Percentiles rank a stretch among this genome's conserved stretches.
These are phyloP conservation scores for Guadua angustifolia DNA, from an alignment of 176 grass and related monocot genomes.

Conservation along the genomic window DNA sequence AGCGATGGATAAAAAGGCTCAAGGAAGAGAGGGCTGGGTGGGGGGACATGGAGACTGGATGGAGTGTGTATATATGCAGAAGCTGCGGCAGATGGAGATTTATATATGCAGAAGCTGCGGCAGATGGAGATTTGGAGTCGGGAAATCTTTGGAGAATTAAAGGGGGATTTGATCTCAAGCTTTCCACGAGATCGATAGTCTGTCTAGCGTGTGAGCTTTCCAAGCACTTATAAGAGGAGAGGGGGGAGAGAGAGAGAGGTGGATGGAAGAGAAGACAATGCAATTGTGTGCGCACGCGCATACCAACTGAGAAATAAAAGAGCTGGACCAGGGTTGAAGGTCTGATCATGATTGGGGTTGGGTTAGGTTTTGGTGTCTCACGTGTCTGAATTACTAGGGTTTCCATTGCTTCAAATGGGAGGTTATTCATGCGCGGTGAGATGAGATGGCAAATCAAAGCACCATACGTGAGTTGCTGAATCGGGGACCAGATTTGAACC, in stretches of 20 bases:
- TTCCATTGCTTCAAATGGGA: background rate
- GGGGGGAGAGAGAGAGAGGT: background rate
- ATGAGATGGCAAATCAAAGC: background rate
- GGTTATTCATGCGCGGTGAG: background rate
- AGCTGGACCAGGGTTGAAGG: background rate
- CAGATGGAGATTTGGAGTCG: constrained; percentile 59
- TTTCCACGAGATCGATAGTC: too few relatives aligned
- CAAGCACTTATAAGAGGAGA: too few relatives aligned
- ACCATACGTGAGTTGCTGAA: background rate
- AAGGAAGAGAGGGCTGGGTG: constrained; percentile 7
- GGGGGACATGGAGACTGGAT: constrained; percentile 36
- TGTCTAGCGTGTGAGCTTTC: too few relatives aligned
- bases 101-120: constrained; percentile 45
- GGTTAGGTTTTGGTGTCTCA: background rate
- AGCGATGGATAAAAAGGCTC: constrained; percentile 28
- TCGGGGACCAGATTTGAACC: background rate
- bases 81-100: constrained; percentile 54
- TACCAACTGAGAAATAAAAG: background rate
- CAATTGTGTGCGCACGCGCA: background rate
- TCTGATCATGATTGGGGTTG: background rate
- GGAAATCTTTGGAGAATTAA: constrained; percentile 51
- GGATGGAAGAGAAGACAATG: background rate
- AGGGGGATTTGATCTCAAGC: too few relatives aligned
- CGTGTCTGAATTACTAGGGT: background rate
- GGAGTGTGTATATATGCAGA: constrained; percentile 23